Percentiles rank a stretch among this genome's conserved stretches.
These are phyloP conservation scores for Trichoderma asperellum DNA, from an alignment of 2,329 filamentous ascomycete species.

Conservation along the genomic window DNA sequence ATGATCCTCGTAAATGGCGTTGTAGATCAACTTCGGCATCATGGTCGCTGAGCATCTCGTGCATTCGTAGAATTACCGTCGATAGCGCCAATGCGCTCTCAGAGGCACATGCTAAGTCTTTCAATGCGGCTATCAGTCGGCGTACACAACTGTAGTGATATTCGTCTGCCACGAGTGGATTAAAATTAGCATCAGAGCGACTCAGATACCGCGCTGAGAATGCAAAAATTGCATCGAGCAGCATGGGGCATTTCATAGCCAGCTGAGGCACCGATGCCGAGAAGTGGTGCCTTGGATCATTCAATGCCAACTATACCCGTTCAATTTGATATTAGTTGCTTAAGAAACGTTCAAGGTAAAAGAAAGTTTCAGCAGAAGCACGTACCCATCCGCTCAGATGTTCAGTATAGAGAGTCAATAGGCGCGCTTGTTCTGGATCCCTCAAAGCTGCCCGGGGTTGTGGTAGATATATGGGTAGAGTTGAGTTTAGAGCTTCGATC, in stretches of 20 bases:
- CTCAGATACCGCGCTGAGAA: conserved; percentile 20
- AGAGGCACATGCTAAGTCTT: conserved; percentile 19
- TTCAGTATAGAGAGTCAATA: conserved; percentile 14
- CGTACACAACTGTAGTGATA: conserved; percentile 23
- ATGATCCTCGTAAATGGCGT: conserved; percentile 15
- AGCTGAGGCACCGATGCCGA: conserved; percentile 19
- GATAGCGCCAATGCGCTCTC: conserved; percentile 24
- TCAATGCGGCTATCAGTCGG: conserved; percentile 19
- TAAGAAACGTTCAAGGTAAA: background rate
- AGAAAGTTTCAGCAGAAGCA: background rate
- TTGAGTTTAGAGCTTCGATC: conserved; percentile 6
- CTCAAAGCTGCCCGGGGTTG: conserved; percentile 1
- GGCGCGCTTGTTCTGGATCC: conserved; percentile 3
- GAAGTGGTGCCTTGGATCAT: conserved; percentile 24
- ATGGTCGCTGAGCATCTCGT: conserved; percentile 22
- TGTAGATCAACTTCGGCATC: conserved; percentile 16
- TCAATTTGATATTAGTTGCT: background rate
- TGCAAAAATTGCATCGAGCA: conserved; percentile 25
- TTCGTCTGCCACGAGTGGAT: conserved; percentile 9
- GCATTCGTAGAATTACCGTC: conserved; percentile 26
- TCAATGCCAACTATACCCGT: conserved; percentile 12
- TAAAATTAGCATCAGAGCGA: background rate
- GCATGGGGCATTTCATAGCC: conserved; percentile 27
- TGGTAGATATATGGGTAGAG: conserved; percentile 15
- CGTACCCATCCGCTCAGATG: conserved; percentile 18